Evolutionary conservation across 1,284 basidiomycete genomes (phyloP).

Genomic region (Sanguinoderma infundibulare): DNA sequence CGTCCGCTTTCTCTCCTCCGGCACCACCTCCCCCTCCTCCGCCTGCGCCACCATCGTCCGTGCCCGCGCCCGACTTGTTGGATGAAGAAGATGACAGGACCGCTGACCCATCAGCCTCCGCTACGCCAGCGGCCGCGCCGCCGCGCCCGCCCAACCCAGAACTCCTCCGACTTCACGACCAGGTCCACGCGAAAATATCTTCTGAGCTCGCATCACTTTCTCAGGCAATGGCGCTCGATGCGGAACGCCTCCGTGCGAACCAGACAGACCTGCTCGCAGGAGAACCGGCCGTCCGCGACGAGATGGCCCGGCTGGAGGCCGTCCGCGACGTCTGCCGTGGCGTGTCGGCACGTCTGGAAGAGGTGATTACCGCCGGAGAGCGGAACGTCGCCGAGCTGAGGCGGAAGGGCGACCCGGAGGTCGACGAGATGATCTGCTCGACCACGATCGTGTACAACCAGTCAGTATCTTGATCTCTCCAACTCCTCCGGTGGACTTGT

Average conservation of each 20-base stretch:
- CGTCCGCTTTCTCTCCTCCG: slow-evolving; percentile 27
- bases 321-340: slow-evolving; percentile 91
- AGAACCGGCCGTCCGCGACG: slow-evolving; percentile 92
- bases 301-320: slow-evolving; percentile 93
- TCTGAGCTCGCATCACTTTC: slow-evolving; percentile 72
- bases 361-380: slow-evolving; percentile 68
- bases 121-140: slow-evolving; percentile 49
- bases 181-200: slow-evolving; percentile 77
- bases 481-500: neutral
- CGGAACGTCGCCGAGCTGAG: slow-evolving; percentile 71
- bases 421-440: slow-evolving; percentile 93
- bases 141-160: slow-evolving; percentile 91
- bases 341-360: slow-evolving; percentile 71
- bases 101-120: slow-evolving; percentile 20
- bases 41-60: slow-evolving; percentile 32
- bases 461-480: slow-evolving; percentile 53
- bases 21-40: slow-evolving; percentile 18
- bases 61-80: slow-evolving; percentile 39
- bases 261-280: slow-evolving; percentile 87
- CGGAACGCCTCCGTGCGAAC: slow-evolving; percentile 78
- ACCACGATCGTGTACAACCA: slow-evolving; percentile 97
- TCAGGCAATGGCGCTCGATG: slow-evolving; percentile 69
- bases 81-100: slow-evolving; percentile 40
- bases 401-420: slow-evolving; percentile 78
- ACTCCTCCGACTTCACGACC: slow-evolving; percentile 82